Base-by-base conservation (phyloP, 1,284 basidiomycete species). In the Trichosporon sp. region DNA sequence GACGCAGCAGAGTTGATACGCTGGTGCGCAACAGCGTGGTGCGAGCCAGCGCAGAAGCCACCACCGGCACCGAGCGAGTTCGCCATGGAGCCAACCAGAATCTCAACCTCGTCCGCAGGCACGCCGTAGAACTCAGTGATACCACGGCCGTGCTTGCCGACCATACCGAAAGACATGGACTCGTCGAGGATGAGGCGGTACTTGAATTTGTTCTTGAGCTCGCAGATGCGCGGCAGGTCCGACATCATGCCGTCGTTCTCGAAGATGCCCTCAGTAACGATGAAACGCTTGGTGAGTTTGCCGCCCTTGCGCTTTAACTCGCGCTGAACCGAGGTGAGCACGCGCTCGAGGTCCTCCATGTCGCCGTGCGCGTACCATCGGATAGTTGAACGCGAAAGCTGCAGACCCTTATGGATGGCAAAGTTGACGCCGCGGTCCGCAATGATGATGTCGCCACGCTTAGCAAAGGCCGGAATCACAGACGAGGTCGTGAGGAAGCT, bases 351-450 rank as follows among this genome's bases (percentile, higher is more conserved):
- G 76, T 92, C 94, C 76, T 91, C 89, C 81, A 96, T 88, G 82
- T 98, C 93, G 79, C 97, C 96, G 84, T 99, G 96, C 76, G 98
- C 94, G 82, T 91, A 99, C 94, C 94, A 99, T 61, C 92, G 89
- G 65, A 98, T 89, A 1, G 92, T 96, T 21, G 91, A 94, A 66
- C 97, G 91, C 40, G 92, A 94, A 74, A 98, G 94, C 83, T 98
- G 92, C 38, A 99, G 90, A n/a, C 96, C 97, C 83, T 96, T 97
- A 84, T 98, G 95, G 74, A 98, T 94, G 26, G 94, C 90, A 84
- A 98, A 96, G 84, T 93, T 97, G 78, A 96, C 91, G 54, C 91
- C 90, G 37, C 94, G 90, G 83, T 99, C 97, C 2, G 94, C 96
- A n/a, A 99, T 92, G 79, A 99, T 96, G 78, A 98, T 91, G 79